These are phyloP conservation scores for Calcarisporium arbuscula DNA, from an alignment of 2,329 filamentous ascomycete genomes.

Conservation along the genomic window DNA sequence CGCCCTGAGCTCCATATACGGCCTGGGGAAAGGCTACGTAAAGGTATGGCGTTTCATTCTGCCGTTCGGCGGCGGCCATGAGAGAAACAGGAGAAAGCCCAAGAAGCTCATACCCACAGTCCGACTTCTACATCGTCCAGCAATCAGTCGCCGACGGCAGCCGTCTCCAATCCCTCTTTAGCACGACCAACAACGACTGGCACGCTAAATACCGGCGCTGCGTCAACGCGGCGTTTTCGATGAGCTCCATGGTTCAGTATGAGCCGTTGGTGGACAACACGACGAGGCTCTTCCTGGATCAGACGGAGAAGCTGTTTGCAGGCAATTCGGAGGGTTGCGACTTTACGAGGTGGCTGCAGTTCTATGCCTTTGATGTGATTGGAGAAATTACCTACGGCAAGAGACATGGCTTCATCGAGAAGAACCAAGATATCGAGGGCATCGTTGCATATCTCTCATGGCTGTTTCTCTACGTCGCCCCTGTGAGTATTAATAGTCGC, in stretches of 20 bases:
- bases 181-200: slow-evolving; percentile 67
- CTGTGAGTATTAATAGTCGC: slow-evolving; percentile 12
- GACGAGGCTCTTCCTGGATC: slow-evolving; percentile 61
- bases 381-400: slow-evolving; percentile 55
- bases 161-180: slow-evolving; percentile 67
- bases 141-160: slow-evolving; percentile 64
- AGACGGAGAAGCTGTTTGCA: slow-evolving; percentile 52
- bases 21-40: slow-evolving; percentile 71
- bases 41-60: slow-evolving; percentile 48
- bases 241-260: slow-evolving; percentile 71
- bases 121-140: slow-evolving; percentile 75
- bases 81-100: no score
- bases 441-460: slow-evolving; percentile 35
- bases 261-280: slow-evolving; percentile 76
- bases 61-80: accelerated
- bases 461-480: not conserved
- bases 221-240: slow-evolving; percentile 71
- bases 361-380: slow-evolving; percentile 60
- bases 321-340: slow-evolving; percentile 34
- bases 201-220: slow-evolving; percentile 69
- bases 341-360: slow-evolving; percentile 54
- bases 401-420: slow-evolving; percentile 55
- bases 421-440: slow-evolving; percentile 53
- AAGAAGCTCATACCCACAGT: slow-evolving; percentile 44
- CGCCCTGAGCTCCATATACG: slow-evolving; percentile 71